These are phyloP conservation scores for Clarireedia paspali DNA, from an alignment of 2,329 filamentous ascomycete genomes.

Conservation along the genomic window DNA sequence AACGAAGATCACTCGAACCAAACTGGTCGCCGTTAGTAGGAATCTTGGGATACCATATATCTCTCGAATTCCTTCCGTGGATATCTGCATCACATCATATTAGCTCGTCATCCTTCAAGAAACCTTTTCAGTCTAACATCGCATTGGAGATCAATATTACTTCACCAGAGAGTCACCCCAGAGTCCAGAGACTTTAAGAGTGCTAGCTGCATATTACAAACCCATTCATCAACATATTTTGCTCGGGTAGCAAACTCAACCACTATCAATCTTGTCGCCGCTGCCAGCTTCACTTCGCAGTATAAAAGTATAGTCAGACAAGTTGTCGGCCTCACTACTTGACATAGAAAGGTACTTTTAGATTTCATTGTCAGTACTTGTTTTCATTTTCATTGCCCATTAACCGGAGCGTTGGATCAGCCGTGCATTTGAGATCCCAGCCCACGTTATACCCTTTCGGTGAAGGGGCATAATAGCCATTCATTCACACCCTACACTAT, in stretches of 20 bases:
- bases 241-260: not conserved
- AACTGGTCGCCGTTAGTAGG: constrained; percentile 11
- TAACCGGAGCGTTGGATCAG: constrained; percentile 14
- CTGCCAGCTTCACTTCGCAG: not conserved
- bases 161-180: constrained; percentile 1
- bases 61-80: not conserved
- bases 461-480: constrained; percentile 2
- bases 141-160: constrained; percentile 2
- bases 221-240: not conserved
- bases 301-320: not conserved
- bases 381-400: constrained; percentile 1
- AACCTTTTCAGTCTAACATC: constrained; percentile 1
- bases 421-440: constrained; percentile 10
- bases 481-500: not conserved
- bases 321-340: not conserved
- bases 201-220: not conserved
- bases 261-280: not conserved
- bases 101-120: not conserved
- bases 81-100: constrained; percentile 3
- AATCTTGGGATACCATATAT: constrained; percentile 11
- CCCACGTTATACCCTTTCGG: constrained; percentile 12
- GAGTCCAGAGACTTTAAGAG: not conserved
- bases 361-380: constrained; percentile 3
- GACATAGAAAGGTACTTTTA: not conserved
- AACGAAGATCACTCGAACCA: constrained; percentile 7